These are phyloP conservation scores for Cyberlindnera galapagoensis DNA, from an alignment of 805 yeast genomes.

Conservation along the genomic window DNA sequence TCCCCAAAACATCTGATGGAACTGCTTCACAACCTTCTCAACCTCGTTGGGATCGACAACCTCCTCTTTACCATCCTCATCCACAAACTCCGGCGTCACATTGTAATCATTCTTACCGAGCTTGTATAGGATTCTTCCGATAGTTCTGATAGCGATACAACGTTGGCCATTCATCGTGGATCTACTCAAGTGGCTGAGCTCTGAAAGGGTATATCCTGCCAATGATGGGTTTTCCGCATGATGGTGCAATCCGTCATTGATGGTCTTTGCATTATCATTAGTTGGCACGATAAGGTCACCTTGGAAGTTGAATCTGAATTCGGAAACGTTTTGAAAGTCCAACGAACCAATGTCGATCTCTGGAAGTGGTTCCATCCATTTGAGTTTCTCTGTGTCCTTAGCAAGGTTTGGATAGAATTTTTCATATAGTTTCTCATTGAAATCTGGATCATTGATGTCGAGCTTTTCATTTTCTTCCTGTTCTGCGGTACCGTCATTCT, in stretches of 20 bases:
- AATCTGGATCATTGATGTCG: constrained; percentile 72
- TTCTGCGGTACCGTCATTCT: too few relatives aligned
- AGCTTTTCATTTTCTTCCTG: constrained; percentile 30
- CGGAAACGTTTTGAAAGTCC: constrained; percentile 44
- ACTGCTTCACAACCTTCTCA: constrained; percentile 25
- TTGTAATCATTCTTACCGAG: constrained; percentile 58
- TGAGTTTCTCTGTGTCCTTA: constrained; percentile 67
- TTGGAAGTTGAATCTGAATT: constrained; percentile 80
- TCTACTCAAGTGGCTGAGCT: constrained; percentile 70
- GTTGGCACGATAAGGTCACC: constrained; percentile 68
- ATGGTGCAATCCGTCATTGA: constrained; percentile 75
- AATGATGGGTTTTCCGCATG: constrained; percentile 83
- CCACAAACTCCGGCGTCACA: constrained; percentile 40
- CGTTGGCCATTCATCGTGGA: constrained; percentile 82
- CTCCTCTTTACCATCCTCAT: constrained; percentile 22
- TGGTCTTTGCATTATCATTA: constrained; percentile 39
- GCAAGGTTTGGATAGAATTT: constrained; percentile 90
- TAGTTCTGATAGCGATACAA: constrained; percentile 75
- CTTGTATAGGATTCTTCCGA: constrained; percentile 83
- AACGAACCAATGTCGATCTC: constrained; percentile 28
- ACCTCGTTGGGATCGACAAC: constrained; percentile 26
- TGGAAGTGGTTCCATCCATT: constrained; percentile 84
- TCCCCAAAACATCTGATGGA: constrained; percentile 56
- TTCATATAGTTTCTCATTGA: constrained; percentile 70
- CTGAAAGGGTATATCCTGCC: constrained; percentile 88